Evolutionary conservation across 177 flowering plant species (phyloP), one percentile per base, ranked within the genome.

Genomic region (Tripterygium wilfordii): DNA sequence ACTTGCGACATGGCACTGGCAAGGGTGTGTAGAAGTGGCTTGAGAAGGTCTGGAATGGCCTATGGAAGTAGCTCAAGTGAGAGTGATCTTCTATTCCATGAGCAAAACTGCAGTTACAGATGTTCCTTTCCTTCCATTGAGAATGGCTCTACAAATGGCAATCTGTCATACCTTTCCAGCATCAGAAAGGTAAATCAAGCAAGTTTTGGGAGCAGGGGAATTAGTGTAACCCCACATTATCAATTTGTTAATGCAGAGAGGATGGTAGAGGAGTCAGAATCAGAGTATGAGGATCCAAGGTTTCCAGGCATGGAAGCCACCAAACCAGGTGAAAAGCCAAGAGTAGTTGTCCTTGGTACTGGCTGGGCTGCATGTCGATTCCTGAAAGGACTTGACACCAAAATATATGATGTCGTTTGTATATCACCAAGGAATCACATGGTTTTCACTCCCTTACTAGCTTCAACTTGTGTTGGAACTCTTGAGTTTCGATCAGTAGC

Each of bases 351-450:
- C 42, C 72, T 86, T 42, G 95, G 95, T 2, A 69, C 86, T 27
- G 95, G 90, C 10, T 89, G 97, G 97, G 96, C 78, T 36, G 92
- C 86, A 15, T 84, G 97, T 51, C 59, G 97, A 42, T 82, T 89
- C 60, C 74, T 86, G 17, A 89, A 89, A 58, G 95, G 90, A 32
- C 25, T 89, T 8, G 79, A 89, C 61, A 84, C 88, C 8, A 76
- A 57, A n/a, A 51, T 62, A 24, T 89, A 87, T 50, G 90, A 89
- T 60, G 77, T 79, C 50, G 91, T 89, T 31, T 89, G 97, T 61
- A 69, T 89, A 33, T 83, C 97, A 4, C 97, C 90, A 0, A 64
- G 97, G 60, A 89, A 89, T 38, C 97, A 89, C 68, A 89, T 89
- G 97, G 97, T 86, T 8, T 86, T 89, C 70, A 89, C 97, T 20